A percentile compares a stretch with the other conserved stretches of the same genome.
Evolutionary conservation across 176 grass and related monocot genomes (phyloP).

Genomic region (Oryza australiensis): DNA sequence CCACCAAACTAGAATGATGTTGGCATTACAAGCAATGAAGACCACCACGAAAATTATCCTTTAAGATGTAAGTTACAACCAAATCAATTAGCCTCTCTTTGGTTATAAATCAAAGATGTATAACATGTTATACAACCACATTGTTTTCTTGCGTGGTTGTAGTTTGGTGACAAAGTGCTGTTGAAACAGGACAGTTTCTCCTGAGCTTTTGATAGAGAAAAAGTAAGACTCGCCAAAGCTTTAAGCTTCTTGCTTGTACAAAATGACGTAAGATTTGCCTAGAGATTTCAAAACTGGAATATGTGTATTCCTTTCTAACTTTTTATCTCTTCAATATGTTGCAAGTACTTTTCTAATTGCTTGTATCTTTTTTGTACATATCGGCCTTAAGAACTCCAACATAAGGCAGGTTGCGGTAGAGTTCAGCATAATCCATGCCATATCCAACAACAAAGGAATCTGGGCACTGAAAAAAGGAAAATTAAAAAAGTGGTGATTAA

Average conservation of each 20-base stretch:
- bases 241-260: conserved; percentile 27
- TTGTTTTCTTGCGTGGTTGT: conserved; percentile 20
- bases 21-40: not conserved
- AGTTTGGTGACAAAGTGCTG: not conserved
- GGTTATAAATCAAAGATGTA: not conserved
- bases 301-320: not conserved
- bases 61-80: not conserved
- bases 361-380: conserved; percentile 58
- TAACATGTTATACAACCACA: conserved; percentile 23
- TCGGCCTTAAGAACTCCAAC: conserved; percentile 80
- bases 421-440: conserved; percentile 88
- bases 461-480: conserved; percentile 70
- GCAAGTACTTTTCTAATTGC: conserved; percentile 26
- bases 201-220: not conserved
- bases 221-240: not conserved
- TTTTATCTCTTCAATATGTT: not conserved
- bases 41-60: not conserved
- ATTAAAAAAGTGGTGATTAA: conserved; percentile 1
- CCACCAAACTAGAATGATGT: not conserved
- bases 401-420: conserved; percentile 88
- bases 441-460: conserved; percentile 94
- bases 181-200: conserved; percentile 5
- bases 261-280: conserved; percentile 15
- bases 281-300: conserved; percentile 3
- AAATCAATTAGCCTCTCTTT: not conserved